Evolutionary conservation across 2,329 filamentous ascomycete genomes (phyloP).

Genomic region (Huntiella omanensis): DNA sequence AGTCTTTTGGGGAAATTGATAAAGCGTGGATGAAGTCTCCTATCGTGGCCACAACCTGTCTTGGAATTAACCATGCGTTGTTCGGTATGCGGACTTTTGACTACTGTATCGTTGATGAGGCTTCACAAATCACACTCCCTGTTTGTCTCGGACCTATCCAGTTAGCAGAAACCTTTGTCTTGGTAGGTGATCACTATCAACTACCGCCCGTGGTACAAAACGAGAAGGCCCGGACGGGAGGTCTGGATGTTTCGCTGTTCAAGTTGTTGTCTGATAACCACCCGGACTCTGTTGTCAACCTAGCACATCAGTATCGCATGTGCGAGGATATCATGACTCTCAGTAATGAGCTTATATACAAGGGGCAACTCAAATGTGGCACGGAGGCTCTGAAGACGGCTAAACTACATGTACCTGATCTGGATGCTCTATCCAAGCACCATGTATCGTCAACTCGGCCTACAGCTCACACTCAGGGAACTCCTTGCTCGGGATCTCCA

Average conservation of each 20-base stretch:
- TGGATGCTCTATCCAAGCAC: constrained; percentile 37
- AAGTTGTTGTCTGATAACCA: constrained; percentile 81
- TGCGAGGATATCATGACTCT: constrained; percentile 91
- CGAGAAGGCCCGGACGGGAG: constrained; percentile 66
- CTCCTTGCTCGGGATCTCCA: constrained; percentile 16
- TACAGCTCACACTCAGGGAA: not conserved
- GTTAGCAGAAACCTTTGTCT: constrained; percentile 78
- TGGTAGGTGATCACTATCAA: constrained; percentile 94
- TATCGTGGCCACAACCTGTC: constrained; percentile 85
- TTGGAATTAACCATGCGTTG: constrained; percentile 74
- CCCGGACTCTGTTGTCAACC: constrained; percentile 69
- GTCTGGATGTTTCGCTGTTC: constrained; percentile 84
- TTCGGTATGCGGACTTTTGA: constrained; percentile 85
- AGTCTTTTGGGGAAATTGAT: constrained; percentile 65
- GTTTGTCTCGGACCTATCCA: constrained; percentile 88
- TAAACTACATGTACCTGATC: constrained; percentile 48
- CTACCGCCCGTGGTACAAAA: constrained; percentile 88
- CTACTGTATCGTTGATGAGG: constrained; percentile 96
- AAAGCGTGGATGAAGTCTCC: constrained; percentile 68
- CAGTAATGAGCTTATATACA: constrained; percentile 83
- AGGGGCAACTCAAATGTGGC: constrained; percentile 78
- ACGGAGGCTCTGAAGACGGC: constrained; percentile 53
- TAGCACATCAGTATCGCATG: constrained; percentile 97
- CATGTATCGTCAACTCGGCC: constrained; percentile 34
- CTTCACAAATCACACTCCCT: constrained; percentile 89